Evolutionary conservation across 2,329 filamentous ascomycete species (phyloP), one percentile per base, ranked within the genome.

Genomic region (Podosphaera leucotricha): DNA sequence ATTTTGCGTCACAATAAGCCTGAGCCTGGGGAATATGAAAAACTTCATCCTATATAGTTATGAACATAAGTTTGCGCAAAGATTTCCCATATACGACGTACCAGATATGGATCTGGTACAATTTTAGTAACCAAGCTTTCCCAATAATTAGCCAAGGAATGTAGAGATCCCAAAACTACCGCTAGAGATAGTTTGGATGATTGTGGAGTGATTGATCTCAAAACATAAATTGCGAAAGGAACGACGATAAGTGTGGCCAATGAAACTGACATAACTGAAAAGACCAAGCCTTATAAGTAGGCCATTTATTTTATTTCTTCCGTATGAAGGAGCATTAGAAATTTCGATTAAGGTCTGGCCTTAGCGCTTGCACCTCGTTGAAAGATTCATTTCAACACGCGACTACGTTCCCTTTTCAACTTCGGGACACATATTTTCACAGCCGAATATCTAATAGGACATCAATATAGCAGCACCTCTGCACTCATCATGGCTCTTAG

Each of bases 21-120:
- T 92, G 83, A 0, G 85, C 85, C 61, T 98, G 90, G 0, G 84
- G 82, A 19, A 94, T 77, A 59, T 98, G 83, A 49, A 90, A 92
- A 24, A 84, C 66, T 57, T 92, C 83, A 58, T 92, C 83, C 81
- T 87, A 49, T 26, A 28, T 3, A 44, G 10, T 20, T 3, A 3
- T 1, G 5, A 24, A 20, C 8, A n/a, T 20, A 26, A 19, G 44
- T 11, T n/a, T 11, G 24, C 18, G 19, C 2, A 20, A 18, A 11
- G 20, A 33, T 11, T 7, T n/a, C 8, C 19, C 24, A 40, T 43
- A 13, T 48, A 11, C 19, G 21, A 42, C 44, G 13, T 48, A 56
- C 54, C 18, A 57, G 38, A 41, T 57, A 57, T 30, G 55, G 54
- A 7, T 52, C 49, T 15, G 52, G 52, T 1, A 56, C 53, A 44